These are phyloP conservation scores for Podospora didyma DNA, from an alignment of 495 filamentous ascomycete genomes.

Conservation along the genomic window DNA sequence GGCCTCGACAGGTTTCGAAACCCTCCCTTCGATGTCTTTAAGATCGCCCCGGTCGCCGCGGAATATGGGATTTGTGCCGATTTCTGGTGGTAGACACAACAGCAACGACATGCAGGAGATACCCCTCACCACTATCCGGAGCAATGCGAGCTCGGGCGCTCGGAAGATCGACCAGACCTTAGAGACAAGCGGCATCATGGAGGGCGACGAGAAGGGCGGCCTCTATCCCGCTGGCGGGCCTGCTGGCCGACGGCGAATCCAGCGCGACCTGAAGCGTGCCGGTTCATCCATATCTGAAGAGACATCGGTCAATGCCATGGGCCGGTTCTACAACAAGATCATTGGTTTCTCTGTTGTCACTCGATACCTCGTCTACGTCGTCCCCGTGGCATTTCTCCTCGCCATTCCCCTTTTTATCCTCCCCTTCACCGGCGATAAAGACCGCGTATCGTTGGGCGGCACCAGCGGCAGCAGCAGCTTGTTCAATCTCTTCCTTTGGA, in stretches of 20 bases:
- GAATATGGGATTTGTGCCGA: constrained; percentile 28
- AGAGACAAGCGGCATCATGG: constrained; percentile 22
- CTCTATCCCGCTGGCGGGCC: constrained; percentile 45
- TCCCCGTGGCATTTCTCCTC: constrained; percentile 70
- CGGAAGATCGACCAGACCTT: constrained; percentile 42
- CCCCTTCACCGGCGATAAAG: constrained; percentile 43
- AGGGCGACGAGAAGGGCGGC: constrained; percentile 33
- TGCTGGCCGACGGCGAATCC: constrained; percentile 54
- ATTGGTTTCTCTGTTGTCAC: constrained; percentile 81
- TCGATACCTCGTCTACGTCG: constrained; percentile 83
- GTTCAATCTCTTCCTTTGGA: constrained; percentile 82
- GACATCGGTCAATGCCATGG: constrained; percentile 70
- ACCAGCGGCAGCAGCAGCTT: constrained; percentile 44
- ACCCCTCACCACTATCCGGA: constrained; percentile 47
- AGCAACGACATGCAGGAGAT: constrained; percentile 42
- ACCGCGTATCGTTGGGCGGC: constrained; percentile 40
- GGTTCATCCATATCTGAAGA: constrained; percentile 53
- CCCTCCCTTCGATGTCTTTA: constrained; percentile 22
- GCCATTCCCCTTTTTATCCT: constrained; percentile 77
- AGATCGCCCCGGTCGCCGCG: constrained; percentile 25
- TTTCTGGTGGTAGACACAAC: constrained; percentile 18
- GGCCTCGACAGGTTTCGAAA: background rate
- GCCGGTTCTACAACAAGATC: constrained; percentile 80
- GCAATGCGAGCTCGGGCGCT: constrained; percentile 46
- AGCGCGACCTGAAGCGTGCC: constrained; percentile 46